Base-by-base conservation (phyloP, 805 yeast species). In the Wickerhamiella brachini region DNA sequence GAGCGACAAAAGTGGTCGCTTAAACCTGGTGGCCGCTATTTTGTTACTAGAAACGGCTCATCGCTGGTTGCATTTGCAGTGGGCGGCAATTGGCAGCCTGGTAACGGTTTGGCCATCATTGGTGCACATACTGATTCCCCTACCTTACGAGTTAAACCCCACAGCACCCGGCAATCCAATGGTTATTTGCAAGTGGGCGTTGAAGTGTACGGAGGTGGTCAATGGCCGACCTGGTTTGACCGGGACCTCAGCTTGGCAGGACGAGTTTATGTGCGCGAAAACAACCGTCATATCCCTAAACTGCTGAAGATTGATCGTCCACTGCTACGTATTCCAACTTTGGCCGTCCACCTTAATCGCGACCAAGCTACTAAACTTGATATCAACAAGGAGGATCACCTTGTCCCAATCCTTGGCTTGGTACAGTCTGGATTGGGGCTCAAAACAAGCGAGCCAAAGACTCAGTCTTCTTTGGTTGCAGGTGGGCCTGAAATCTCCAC, bases 111-210 rank as follows among this genome's bases (percentile, higher is more conserved):
- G 54, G 79, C 97, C 5, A 81, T 93, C 49, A 83, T 89, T 37
- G 98, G 97, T 17, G 95, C 96, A 1, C 98, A 90, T 67, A 89
- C 97, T 0, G 98, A 90, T 66, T 85, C 95, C 4, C 97, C 97
- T 10, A 80, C 86, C 31, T 72, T 90, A 57, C 76, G 95, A n/a
- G 78, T 90, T 57, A 93, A 90, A 68, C 98, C 98, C 12, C 72
- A 83, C 29, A 84, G 95, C 22, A 79, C 81, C 62, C 78, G 77
- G 57, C 65, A 70, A 10, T 69, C 73, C 7, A 54, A 85, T 59
- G 95, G 95, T 1, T 90, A 80, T 61, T 74, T 79, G 51, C 95
- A 89, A 65, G 79, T 93, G 18, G 97, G 95, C 39, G 95, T 93
- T 9, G 97, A 93, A 67, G 78, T 82, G 48, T 90, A 90, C 62